Evolutionary conservation across 176 grass and related monocot genomes (phyloP).

Genomic region (Rhynchospora tenuis): DNA sequence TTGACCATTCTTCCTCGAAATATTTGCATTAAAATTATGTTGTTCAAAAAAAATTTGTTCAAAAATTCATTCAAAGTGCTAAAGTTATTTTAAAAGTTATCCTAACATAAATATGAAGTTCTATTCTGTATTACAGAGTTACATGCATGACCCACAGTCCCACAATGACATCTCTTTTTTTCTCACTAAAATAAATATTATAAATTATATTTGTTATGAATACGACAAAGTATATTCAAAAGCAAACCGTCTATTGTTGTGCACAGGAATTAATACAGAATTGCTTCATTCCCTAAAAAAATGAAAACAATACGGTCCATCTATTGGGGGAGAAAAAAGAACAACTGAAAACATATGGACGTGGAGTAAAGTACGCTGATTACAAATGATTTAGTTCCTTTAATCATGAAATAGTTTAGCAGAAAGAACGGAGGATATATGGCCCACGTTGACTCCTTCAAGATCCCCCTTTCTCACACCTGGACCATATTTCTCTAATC

Average conservation of each 20-base stretch:
- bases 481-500: not conserved
- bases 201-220: not conserved
- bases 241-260: not conserved
- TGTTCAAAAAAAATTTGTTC: not conserved
- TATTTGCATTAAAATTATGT: not conserved
- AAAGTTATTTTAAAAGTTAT: not conserved
- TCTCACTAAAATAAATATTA: not conserved
- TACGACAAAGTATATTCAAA: not conserved
- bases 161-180: not conserved
- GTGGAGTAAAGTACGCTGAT: not conserved
- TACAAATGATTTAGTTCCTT: not conserved
- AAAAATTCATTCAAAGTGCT: not conserved
- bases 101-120: not conserved
- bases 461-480: not conserved
- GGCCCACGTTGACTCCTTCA: not conserved
- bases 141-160: too few species aligned
- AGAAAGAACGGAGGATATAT: not conserved
- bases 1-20: not conserved
- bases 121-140: not conserved
- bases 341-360: not conserved
- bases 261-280: not conserved
- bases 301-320: not conserved
- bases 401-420: slow-evolving; percentile 7
- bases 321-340: not conserved
- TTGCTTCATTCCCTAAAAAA: not conserved